phyloP scores from a whole-genome alignment of 345 rosid species.

The Sonneratia alba region DNA sequence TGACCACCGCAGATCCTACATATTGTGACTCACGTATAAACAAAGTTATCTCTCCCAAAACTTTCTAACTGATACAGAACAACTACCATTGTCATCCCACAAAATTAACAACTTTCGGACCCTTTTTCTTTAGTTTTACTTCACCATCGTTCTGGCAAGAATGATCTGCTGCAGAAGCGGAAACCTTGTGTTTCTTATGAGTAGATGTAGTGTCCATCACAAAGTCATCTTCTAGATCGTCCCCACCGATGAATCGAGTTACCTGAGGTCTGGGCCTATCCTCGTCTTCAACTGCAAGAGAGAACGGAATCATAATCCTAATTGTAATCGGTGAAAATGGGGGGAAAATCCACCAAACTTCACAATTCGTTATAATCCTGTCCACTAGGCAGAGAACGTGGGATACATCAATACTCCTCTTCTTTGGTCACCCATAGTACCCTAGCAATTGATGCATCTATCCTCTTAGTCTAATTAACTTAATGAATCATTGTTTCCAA shows the following conservation, averaged over 20 bases:
- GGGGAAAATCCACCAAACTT: background rate
- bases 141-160: constrained; percentile 19
- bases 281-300: constrained; percentile 30
- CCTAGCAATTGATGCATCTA: background rate
- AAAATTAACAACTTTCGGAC: constrained; percentile 66
- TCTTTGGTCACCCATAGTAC: background rate
- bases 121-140: constrained; percentile 37
- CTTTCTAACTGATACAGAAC: background rate
- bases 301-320: constrained; percentile 1
- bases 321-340: background rate
- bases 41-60: background rate
- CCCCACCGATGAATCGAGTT: constrained; percentile 65
- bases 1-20: background rate
- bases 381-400: no score
- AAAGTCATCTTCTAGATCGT: constrained; percentile 90
- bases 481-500: background rate
- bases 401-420: background rate
- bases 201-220: constrained; percentile 20
- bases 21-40: no score
- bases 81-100: constrained; percentile 21
- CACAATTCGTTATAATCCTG: background rate
- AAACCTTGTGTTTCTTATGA: constrained; percentile 21
- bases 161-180: constrained; percentile 12
- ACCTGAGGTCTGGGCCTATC: constrained; percentile 39
- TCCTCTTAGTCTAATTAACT: background rate